Evolutionary conservation across 805 yeast species (phyloP), one percentile per base, ranked within the genome.

Genomic region (Candida cerambycidarum): DNA sequence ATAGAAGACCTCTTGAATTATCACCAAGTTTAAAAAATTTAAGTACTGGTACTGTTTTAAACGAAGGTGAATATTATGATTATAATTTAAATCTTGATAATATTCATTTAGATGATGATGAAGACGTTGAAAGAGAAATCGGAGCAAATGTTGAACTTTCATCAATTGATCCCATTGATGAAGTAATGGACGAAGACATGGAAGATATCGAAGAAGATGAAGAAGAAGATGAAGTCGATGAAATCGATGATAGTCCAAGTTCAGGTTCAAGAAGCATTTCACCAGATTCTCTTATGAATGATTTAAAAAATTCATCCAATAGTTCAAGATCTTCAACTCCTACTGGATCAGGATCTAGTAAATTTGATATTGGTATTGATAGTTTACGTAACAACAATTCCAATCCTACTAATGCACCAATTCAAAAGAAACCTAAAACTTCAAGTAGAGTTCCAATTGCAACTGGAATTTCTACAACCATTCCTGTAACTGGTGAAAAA

Each of bases 381-480:
- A 25, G n/a, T 17, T 18, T 14, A 30, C 27, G 6, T 19, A 15
- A 25, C 23, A n/a, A 5, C 35, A 5, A 10, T 7, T 27, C 16
- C 15, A 28, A 14, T 13, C 4, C 23, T 14, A 34, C 9, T 14
- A 18, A 25, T 25, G 11, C 13, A 13, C 32, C 35, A 19, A 19
- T 17, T 13, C 31, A 10, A 5, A 65, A 66, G 41, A 71, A 70
- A 50, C 59, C 61, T 16, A 71, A 71, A 50, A 56, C 55, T 33
- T 48, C 67, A 9, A 55, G 67, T 15, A 66, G 82, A 41, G 76
- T 75, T 18, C 79, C 80, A 18, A 73, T 78, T 41, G 85, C 85
- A 2, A 80, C 85, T 30, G 87, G 89, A 38, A 82, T 85, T 29
- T 82, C 90, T 11, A 83, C 89, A 34, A 78, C 85, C 2, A 84